Evolutionary conservation across 2,329 filamentous ascomycete genomes (phyloP).

Genomic region (Nemania sp.): DNA sequence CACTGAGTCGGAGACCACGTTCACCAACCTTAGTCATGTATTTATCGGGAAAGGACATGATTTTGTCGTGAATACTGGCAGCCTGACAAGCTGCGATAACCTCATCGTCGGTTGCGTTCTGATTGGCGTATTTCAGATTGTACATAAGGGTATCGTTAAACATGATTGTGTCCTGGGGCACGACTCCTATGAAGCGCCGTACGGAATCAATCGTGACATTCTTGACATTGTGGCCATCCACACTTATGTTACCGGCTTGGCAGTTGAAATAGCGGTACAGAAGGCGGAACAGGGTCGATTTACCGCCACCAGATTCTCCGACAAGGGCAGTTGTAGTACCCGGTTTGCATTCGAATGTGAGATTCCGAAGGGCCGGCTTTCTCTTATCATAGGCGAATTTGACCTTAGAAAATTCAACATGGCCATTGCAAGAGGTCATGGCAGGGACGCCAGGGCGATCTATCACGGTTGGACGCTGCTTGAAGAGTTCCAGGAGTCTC

Average conservation of each 20-base stretch:
- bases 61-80: constrained; percentile 91
- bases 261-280: constrained; percentile 97
- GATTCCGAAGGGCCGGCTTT: constrained; percentile 79
- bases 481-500: constrained; percentile 92
- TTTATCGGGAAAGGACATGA: constrained; percentile 82
- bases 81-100: constrained; percentile 81
- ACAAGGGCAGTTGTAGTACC: constrained; percentile 96
- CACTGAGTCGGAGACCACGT: constrained; percentile 81
- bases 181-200: constrained; percentile 87
- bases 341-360: constrained; percentile 83
- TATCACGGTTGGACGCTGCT: constrained; percentile 88
- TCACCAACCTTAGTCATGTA: constrained; percentile 92
- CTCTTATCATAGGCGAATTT: constrained; percentile 88
- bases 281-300: constrained; percentile 93
- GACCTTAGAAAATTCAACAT: constrained; percentile 85
- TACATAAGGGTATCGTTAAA: constrained; percentile 97
- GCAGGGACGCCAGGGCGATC: constrained; percentile 69
- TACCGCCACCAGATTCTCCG: constrained; percentile 94
- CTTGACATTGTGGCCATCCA: constrained; percentile 84
- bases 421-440: constrained; percentile 72
- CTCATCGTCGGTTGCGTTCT: constrained; percentile 76
- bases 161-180: constrained; percentile 92
- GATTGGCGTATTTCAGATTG: constrained; percentile 88
- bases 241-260: constrained; percentile 74
- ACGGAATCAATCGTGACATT: constrained; percentile 93